Evolutionary conservation across 495 filamentous ascomycete species (phyloP), one percentile per base, ranked within the genome.

Genomic region (Copromyces sp.): DNA sequence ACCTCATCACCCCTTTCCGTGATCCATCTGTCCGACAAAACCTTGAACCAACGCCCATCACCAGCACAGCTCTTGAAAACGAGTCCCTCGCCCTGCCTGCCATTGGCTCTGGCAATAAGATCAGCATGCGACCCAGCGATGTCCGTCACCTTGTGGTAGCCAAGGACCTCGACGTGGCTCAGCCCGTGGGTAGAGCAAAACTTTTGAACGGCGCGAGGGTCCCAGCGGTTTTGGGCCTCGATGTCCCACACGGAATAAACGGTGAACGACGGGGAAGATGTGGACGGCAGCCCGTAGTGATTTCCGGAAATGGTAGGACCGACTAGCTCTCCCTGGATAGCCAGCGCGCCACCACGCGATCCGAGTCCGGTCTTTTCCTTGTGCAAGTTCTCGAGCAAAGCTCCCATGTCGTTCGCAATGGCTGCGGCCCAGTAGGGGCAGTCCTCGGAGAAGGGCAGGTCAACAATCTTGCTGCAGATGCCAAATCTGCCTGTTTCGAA

Each of bases 31-130:
- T 4, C 65, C 9, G 74, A 76, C 11, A 78, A 47, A 1, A 77
- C 78, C 74, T 82, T 81, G 74, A 80, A 82, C 72, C 75, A 79
- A 1, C 78, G 70, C 0, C 74, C 76, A n/a, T 80, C 78, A 14
- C 9, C 9, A 0, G 5, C 12, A n/a, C 44, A 69, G 35, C 73
- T 76, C 74, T 80, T 81, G 75, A 75, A 82, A 4, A 82, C 78
- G 2, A 80, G 11, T 7, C 79, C 79, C 69, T 82, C 76, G 14
- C 73, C 70, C 2, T n/a, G 0, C 11, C 38, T 72, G 20, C 20
- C 20, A 20, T 79, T 74, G 12, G 80, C 79, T 0, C 73, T 69
- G 29, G 69, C 47, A 3, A 77, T 17, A 2, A 82, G 69, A 0
- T 73, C 79, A 1, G 76, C 39, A 17, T 80, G 79, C 53, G 37